These are phyloP conservation scores for Pseudopyrenochaeta lycopersici DNA, from an alignment of 2,329 filamentous ascomycete genomes.

Conservation along the genomic window DNA sequence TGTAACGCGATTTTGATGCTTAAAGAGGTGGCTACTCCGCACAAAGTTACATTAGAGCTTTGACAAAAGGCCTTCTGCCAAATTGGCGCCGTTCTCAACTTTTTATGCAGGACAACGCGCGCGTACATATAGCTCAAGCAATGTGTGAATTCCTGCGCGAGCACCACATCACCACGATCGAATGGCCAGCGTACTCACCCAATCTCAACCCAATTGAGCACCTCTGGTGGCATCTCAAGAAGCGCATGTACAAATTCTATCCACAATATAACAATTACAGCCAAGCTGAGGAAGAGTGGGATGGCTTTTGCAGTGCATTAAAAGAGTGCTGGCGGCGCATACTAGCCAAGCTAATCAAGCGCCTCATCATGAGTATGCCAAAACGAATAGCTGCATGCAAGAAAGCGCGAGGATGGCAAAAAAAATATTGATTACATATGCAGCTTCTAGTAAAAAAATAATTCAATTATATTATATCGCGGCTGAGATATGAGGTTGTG, in stretches of 20 bases:
- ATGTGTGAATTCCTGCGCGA: constrained; percentile 17
- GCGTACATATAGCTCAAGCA: constrained; percentile 21
- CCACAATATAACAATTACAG: constrained; percentile 21
- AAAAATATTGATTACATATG: constrained; percentile 11
- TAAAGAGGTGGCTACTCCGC: constrained; percentile 10
- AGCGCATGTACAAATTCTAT: constrained; percentile 19
- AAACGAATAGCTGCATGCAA: constrained; percentile 7
- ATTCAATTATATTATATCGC: background rate
- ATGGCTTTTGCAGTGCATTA: constrained; percentile 18
- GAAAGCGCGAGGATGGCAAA: constrained; percentile 12
- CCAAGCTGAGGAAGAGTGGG: constrained; percentile 11
- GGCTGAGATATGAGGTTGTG: background rate
- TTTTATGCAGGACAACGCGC: constrained; percentile 33
- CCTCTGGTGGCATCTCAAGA: constrained; percentile 31
- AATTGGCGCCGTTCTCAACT: constrained; percentile 7
- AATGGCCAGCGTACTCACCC: constrained; percentile 29
- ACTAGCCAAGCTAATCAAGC: constrained; percentile 5
- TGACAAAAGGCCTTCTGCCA: constrained; percentile 14
- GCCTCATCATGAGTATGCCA: constrained; percentile 14
- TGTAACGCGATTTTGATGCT: constrained; percentile 17
- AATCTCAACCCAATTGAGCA: constrained; percentile 43
- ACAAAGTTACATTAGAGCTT: constrained; percentile 14
- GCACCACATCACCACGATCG: constrained; percentile 19
- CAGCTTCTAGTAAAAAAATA: background rate
- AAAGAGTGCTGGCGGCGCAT: constrained; percentile 13